phyloP scores from a whole-genome alignment of 306 rosid genomes.

The Lablab purpureus region DNA sequence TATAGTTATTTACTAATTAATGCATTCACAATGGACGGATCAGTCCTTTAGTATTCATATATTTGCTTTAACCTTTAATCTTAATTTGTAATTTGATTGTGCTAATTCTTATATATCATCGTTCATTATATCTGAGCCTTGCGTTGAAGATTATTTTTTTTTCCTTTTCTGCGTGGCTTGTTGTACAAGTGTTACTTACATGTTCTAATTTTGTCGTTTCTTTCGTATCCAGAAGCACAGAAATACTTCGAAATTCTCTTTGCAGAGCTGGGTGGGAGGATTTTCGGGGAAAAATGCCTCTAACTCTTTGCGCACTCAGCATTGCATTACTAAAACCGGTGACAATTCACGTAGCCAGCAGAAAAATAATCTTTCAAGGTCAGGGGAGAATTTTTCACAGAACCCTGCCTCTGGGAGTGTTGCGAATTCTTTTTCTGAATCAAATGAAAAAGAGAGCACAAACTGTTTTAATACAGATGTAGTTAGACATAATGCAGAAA shows the following conservation, averaged over 20 bases:
- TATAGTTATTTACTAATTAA: not conserved
- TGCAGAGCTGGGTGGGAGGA: conserved; percentile 92
- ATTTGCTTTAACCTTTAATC: conserved; percentile 8
- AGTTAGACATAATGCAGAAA: conserved; percentile 50
- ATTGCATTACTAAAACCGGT: conserved; percentile 48
- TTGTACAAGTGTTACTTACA: conserved; percentile 27
- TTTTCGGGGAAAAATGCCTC: conserved; percentile 68
- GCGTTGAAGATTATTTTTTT: conserved; percentile 1
- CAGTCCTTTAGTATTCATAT: not conserved
- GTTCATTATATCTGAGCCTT: conserved; percentile 12
- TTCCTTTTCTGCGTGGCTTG: conserved; percentile 30
- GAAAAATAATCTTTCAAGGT: conserved; percentile 58
- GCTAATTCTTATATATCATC: not conserved
- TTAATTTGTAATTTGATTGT: conserved; percentile 26
- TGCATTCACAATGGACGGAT: conserved; percentile 14
- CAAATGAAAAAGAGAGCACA: conserved; percentile 53
- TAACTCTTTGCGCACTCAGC: conserved; percentile 50
- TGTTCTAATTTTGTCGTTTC: conserved; percentile 25
- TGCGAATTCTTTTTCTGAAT: conserved; percentile 47
- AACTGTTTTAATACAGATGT: conserved; percentile 43
- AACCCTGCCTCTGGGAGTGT: conserved; percentile 51
- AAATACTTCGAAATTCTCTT: conserved; percentile 81
- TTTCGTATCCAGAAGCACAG: conserved; percentile 78
- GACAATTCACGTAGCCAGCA: conserved; percentile 54
- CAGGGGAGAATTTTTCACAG: conserved; percentile 52